A percentile compares a stretch with the other conserved stretches of the same genome.
These are phyloP conservation scores for Saturnispora sekii DNA, from an alignment of 805 yeast genomes.

Conservation along the genomic window DNA sequence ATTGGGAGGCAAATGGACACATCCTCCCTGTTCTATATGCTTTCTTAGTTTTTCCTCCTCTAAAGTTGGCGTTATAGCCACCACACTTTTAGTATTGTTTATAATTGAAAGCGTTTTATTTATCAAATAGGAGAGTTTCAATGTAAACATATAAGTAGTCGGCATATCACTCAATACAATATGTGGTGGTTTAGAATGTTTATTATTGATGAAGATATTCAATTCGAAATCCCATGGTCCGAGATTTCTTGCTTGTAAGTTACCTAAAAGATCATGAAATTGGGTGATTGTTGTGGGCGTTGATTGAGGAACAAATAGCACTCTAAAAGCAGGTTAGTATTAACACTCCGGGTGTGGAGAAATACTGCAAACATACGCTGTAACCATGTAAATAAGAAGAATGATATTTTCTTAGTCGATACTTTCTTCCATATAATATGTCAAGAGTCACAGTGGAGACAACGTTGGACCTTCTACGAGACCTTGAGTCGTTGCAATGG, in stretches of 20 bases:
- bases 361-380: slow-evolving; percentile 22
- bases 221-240: slow-evolving; percentile 66
- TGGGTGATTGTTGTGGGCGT: slow-evolving; percentile 54
- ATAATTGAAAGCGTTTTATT: slow-evolving; percentile 38
- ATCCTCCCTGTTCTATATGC: slow-evolving; percentile 35
- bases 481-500: slow-evolving; percentile 60
- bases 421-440: background rate
- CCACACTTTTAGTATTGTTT: slow-evolving; percentile 32
- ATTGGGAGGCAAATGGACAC: slow-evolving; percentile 32
- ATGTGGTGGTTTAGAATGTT: slow-evolving; percentile 35
- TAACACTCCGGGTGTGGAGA: background rate
- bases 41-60: slow-evolving; percentile 17
- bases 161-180: slow-evolving; percentile 29
- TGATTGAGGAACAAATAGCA: slow-evolving; percentile 34
- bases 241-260: slow-evolving; percentile 49
- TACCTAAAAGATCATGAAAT: slow-evolving; percentile 62
- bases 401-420: background rate
- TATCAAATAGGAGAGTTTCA: slow-evolving; percentile 40
- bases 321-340: slow-evolving; percentile 20
- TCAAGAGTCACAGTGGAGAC: slow-evolving; percentile 21
- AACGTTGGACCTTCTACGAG: slow-evolving; percentile 39
- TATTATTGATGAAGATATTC: slow-evolving; percentile 57
- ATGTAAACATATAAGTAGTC: slow-evolving; percentile 39
- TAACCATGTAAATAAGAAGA: slow-evolving; percentile 19
- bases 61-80: slow-evolving; percentile 23